Percentiles rank a stretch among this genome's conserved stretches.
phyloP scores from a whole-genome alignment of 2,329 filamentous ascomycete genomes.

The Rhytidhysteron rufulum region DNA sequence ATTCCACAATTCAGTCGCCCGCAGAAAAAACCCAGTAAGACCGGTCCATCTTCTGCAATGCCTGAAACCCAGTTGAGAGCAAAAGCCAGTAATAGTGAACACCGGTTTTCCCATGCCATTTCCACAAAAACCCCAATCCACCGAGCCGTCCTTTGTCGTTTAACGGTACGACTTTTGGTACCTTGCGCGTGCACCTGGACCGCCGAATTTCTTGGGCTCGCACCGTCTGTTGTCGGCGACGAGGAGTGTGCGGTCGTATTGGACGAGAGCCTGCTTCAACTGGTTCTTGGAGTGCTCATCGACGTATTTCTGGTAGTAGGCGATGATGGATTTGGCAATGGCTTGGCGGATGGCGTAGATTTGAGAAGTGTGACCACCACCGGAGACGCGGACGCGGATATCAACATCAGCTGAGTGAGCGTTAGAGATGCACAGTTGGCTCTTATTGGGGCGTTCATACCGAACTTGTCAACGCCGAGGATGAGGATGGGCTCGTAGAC shows the following conservation, averaged over 20 bases:
- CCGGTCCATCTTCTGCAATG: conserved; percentile 20
- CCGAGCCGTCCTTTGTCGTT: conserved; percentile 48
- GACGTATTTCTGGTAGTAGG: conserved; percentile 99
- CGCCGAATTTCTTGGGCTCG: conserved; percentile 98
- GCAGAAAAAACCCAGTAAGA: conserved; percentile 16
- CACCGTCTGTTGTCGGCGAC: conserved; percentile 98
- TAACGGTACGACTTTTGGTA: conserved; percentile 99
- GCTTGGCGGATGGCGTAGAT: conserved; percentile 98
- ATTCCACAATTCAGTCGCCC: conserved; percentile 19
- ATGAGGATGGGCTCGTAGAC: conserved; percentile 99
- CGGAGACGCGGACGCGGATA: conserved; percentile 92
- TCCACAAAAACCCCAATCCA: conserved; percentile 28
- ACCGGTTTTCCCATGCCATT: conserved; percentile 23
- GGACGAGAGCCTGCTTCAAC: conserved; percentile 93
- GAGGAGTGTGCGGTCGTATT: conserved; percentile 95
- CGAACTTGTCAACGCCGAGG: conserved; percentile 95
- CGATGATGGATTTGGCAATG: conserved; percentile 92
- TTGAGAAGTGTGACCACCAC: conserved; percentile 97
- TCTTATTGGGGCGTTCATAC: too few species aligned
- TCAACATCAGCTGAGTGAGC: conserved; percentile 68
- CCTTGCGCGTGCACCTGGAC: conserved; percentile 88
- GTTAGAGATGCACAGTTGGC: conserved; percentile 1
- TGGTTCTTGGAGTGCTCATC: conserved; percentile 99
- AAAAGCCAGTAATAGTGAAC: conserved; percentile 10
- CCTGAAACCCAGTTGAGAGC: conserved; percentile 23